These are phyloP conservation scores for Betula pendula DNA, from an alignment of 306 rosid genomes.

Conservation along the genomic window DNA sequence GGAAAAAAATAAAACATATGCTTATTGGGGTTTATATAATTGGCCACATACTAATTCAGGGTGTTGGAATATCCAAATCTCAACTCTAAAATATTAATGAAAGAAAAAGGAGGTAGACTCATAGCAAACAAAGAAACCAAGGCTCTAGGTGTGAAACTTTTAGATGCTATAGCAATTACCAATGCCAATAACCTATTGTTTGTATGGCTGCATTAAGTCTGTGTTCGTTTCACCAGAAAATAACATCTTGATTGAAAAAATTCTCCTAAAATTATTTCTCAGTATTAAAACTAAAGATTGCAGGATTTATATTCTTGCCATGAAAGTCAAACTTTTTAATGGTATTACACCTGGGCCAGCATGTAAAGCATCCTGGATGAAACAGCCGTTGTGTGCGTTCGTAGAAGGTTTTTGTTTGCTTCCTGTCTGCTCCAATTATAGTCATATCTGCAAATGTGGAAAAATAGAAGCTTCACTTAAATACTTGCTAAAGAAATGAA, in stretches of 20 bases:
- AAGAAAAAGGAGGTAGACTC: neutral
- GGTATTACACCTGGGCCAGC: constrained; percentile 64
- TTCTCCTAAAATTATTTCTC: neutral
- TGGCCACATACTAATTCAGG: neutral
- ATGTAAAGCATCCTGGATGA: constrained; percentile 87
- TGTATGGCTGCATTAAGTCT: neutral
- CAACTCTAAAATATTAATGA: neutral
- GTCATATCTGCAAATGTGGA: constrained; percentile 53
- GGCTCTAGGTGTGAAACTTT: neutral
- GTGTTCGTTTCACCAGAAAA: neutral
- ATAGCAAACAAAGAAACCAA: neutral
- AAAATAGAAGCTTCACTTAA: constrained; percentile 9
- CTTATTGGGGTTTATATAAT: neutral
- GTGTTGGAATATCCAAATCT: neutral
- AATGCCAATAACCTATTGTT: neutral
- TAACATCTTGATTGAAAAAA: neutral
- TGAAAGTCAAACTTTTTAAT: neutral
- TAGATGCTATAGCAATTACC: neutral
- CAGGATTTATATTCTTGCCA: neutral
- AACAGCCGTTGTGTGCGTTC: constrained; percentile 96
- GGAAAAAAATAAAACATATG: neutral
- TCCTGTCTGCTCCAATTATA: constrained; percentile 93
- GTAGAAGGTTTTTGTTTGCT: constrained; percentile 83
- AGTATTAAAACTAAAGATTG: neutral
- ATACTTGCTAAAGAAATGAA: constrained; percentile 17